These are phyloP conservation scores for Strigomonas culicis DNA, from an alignment of 208 protist genomes.

Conservation along the genomic window DNA sequence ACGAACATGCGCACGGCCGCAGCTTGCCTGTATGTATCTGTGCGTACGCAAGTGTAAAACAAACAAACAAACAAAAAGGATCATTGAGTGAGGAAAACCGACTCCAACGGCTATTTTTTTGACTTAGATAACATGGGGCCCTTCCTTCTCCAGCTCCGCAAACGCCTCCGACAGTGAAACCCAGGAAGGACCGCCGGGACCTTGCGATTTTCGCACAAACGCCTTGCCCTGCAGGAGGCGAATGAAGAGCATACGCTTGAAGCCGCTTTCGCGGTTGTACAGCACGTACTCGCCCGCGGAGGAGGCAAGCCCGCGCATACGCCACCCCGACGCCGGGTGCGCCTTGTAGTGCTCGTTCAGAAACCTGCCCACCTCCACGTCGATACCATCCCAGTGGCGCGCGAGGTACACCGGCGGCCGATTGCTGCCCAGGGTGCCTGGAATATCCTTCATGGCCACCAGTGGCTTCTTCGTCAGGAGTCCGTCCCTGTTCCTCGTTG, in stretches of 20 bases:
- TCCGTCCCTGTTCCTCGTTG: conserved; percentile 4
- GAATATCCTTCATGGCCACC: conserved; percentile 1
- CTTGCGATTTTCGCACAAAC: conserved; percentile 40
- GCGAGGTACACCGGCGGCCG: conserved; percentile 36
- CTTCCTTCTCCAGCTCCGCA: conserved; percentile 4
- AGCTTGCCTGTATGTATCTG: no score
- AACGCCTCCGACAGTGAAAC: conserved; percentile 17
- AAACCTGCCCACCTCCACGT: conserved; percentile 33
- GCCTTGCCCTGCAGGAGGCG: conserved; percentile 48
- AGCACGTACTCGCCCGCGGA: conserved; percentile 68
- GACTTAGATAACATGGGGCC: not conserved
- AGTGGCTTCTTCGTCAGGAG: not conserved
- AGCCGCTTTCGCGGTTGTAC: conserved; percentile 36
- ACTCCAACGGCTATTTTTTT: not conserved
- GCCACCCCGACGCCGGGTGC: conserved; percentile 34
- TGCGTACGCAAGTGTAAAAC: not conserved
- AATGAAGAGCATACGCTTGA: conserved; percentile 45
- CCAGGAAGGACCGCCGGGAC: conserved; percentile 13
- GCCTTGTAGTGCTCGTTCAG: conserved; percentile 52
- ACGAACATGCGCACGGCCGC: no score
- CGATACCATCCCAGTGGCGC: conserved; percentile 61
- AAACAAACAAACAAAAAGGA: conserved; percentile 6
- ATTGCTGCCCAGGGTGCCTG: not conserved
- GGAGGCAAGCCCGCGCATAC: conserved; percentile 41
- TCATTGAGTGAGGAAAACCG: not conserved